phyloP scores from a whole-genome alignment of 2,329 filamentous ascomycete genomes.

The Fusarium sublunatum region DNA sequence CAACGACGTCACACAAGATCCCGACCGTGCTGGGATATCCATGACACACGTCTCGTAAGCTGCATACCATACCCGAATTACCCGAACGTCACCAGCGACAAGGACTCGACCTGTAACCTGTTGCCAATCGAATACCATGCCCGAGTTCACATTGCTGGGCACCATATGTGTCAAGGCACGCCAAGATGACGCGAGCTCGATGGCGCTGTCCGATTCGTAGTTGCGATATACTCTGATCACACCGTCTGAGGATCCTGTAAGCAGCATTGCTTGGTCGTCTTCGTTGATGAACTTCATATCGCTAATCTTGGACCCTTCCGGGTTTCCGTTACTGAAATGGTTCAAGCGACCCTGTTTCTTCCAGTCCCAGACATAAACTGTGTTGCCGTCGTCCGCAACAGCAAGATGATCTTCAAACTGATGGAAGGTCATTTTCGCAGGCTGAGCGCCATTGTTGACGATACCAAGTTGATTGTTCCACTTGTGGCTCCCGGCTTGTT shows the following conservation, averaged over 20 bases:
- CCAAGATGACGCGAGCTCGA: conserved; percentile 91
- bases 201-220: conserved; percentile 80
- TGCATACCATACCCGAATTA: conserved; percentile 96
- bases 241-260: conserved; percentile 95
- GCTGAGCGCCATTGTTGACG: conserved; percentile 89
- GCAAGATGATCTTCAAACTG: conserved; percentile 97
- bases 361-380: conserved; percentile 94
- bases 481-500: conserved; percentile 82
- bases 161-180: conserved; percentile 93
- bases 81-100: conserved; percentile 95
- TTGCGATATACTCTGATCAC: conserved; percentile 93
- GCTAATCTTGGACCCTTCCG: conserved; percentile 88
- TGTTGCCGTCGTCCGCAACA: conserved; percentile 92
- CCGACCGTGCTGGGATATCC: conserved; percentile 94
- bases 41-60: conserved; percentile 91
- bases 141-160: conserved; percentile 92
- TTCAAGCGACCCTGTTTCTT: conserved; percentile 78
- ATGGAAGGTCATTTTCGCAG: conserved; percentile 93
- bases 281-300: conserved; percentile 98
- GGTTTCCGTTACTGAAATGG: conserved; percentile 95
- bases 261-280: conserved; percentile 92
- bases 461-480: conserved; percentile 89
- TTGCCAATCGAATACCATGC: conserved; percentile 98
- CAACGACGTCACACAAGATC: conserved; percentile 93
- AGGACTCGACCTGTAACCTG: conserved; percentile 94